Evolutionary conservation across 2,329 filamentous ascomycete genomes (phyloP).

Genomic region (Neofusicoccum kwambonambiense): DNA sequence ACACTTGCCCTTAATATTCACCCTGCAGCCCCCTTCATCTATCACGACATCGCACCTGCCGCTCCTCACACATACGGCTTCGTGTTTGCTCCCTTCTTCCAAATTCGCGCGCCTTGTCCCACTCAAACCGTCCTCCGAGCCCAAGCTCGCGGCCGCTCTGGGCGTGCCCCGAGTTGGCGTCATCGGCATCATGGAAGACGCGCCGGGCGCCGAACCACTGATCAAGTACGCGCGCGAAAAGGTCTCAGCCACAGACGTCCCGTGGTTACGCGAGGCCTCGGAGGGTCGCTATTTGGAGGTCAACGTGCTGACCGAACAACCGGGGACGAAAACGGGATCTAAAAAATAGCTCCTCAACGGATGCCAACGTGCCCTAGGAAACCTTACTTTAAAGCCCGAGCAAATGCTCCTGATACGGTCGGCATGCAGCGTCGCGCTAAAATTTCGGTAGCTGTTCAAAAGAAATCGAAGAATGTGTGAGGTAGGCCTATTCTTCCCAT

Average conservation of each 20-base stretch:
- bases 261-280: slow-evolving; percentile 56
- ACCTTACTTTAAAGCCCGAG: no score
- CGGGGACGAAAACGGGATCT: not conserved
- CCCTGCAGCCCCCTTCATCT: slow-evolving; percentile 12
- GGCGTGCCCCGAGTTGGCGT: slow-evolving; percentile 65
- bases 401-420: no score
- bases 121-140: slow-evolving; percentile 60
- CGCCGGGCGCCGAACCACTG: slow-evolving; percentile 58
- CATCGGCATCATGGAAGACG: slow-evolving; percentile 57
- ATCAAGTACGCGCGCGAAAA: slow-evolving; percentile 55
- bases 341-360: not conserved
- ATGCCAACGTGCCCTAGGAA: no score
- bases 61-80: slow-evolving; percentile 52
- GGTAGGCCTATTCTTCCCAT: not conserved
- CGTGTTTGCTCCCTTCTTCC: slow-evolving; percentile 17
- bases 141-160: slow-evolving; percentile 56
- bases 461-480: not conserved
- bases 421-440: no score
- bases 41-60: slow-evolving; percentile 62
- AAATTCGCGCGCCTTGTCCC: slow-evolving; percentile 58
- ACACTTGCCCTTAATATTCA: slow-evolving; percentile 11
- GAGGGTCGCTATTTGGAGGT: slow-evolving; percentile 45
- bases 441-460: not conserved
- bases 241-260: slow-evolving; percentile 53
- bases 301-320: slow-evolving; percentile 37